phyloP scores from a whole-genome alignment of 805 yeast genomes.

The Blastobotrys chiropterorum region DNA sequence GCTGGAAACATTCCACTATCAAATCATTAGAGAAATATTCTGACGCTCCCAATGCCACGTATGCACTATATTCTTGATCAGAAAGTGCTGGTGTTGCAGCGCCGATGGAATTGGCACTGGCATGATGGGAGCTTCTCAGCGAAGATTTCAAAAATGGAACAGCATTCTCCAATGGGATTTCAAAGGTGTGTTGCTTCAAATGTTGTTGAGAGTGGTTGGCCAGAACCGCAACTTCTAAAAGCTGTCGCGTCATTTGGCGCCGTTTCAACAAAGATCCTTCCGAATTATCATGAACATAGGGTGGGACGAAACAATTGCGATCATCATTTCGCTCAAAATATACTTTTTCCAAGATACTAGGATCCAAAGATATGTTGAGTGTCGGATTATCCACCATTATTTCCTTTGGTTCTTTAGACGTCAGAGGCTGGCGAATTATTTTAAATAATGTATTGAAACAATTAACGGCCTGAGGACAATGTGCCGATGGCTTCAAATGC shows the following conservation, averaged over 20 bases:
- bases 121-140: conserved; percentile 1
- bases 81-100: background rate
- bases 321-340: conserved; percentile 20
- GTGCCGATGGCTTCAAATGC: conserved; percentile 24
- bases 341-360: conserved; percentile 39
- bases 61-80: conserved; percentile 26
- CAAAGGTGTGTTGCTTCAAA: too few relatives aligned
- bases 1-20: conserved; percentile 43
- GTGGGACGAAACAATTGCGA: conserved; percentile 1
- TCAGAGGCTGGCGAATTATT: conserved; percentile 63
- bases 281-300: too few relatives aligned
- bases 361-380: conserved; percentile 52
- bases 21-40: conserved; percentile 44
- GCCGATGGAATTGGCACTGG: background rate
- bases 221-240: too few relatives aligned
- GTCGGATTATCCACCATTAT: conserved; percentile 47
- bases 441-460: conserved; percentile 58
- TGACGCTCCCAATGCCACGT: conserved; percentile 43
- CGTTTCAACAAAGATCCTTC: too few relatives aligned
- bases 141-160: conserved; percentile 5
- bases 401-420: conserved; percentile 44
- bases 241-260: too few relatives aligned
- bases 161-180: conserved; percentile 12
- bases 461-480: conserved; percentile 47
- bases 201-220: too few relatives aligned